A percentile compares a stretch with the other conserved stretches of the same genome.
These are phyloP conservation scores for Pseudogymnoascus sp. DNA, from an alignment of 2,329 filamentous ascomycete species.

Conservation along the genomic window DNA sequence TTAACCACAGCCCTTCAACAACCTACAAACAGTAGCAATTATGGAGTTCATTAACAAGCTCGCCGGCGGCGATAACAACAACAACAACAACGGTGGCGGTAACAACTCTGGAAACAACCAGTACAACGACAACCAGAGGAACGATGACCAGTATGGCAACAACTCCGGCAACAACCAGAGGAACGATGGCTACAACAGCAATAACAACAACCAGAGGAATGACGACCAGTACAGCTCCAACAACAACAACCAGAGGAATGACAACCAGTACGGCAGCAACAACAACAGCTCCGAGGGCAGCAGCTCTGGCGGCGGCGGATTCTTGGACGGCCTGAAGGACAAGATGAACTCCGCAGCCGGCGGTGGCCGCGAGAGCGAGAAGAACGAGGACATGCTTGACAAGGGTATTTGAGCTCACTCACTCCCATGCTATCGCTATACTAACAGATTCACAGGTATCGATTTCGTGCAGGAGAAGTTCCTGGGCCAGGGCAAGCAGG, in stretches of 20 bases:
- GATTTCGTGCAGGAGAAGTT: conserved; percentile 72
- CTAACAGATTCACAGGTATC: conserved; percentile 45
- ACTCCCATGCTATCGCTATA: neutral
- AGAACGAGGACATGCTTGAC: conserved; percentile 76
- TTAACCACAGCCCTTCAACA: neutral
- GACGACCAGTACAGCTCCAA: conserved; percentile 19
- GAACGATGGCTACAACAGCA: conserved; percentile 17
- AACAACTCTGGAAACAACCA: conserved; percentile 14
- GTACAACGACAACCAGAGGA: neutral
- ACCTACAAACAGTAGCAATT: conserved; percentile 13
- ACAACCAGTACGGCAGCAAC: conserved; percentile 14
- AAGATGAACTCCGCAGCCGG: conserved; percentile 66
- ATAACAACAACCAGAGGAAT: neutral
- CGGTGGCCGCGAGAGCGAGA: conserved; percentile 65
- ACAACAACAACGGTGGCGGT: conserved; percentile 26
- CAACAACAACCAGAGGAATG: conserved; percentile 28
- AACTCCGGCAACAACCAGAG: conserved; percentile 6
- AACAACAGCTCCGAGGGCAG: conserved; percentile 30
- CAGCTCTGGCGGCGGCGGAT: conserved; percentile 32
- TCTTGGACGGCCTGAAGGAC: conserved; percentile 53
- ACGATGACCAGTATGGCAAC: conserved; percentile 19
- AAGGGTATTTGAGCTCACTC: conserved; percentile 49
- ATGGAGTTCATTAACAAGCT: conserved; percentile 52
- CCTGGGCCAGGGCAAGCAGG: conserved; percentile 60
- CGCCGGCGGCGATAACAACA: conserved; percentile 34